phyloP scores from a whole-genome alignment of 768 basidiomycete genomes.

The Termitomyces sp. region DNA sequence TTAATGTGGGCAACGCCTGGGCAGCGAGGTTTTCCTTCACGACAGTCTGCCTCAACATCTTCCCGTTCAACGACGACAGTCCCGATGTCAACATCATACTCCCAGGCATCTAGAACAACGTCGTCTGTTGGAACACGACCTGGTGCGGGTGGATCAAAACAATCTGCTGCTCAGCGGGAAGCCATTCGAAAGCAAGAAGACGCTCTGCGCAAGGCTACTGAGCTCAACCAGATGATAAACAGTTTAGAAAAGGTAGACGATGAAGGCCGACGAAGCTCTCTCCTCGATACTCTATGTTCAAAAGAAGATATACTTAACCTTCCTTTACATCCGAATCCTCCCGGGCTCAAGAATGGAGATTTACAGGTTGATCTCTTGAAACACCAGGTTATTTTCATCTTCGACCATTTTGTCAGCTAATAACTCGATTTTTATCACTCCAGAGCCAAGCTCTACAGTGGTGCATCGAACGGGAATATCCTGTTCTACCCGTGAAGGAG shows the following conservation, averaged over 20 bases:
- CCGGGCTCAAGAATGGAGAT: conserved; percentile 60
- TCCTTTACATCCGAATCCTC: conserved; percentile 67
- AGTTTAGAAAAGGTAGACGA: conserved; percentile 75
- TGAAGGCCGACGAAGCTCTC: conserved; percentile 62
- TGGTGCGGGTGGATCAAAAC: conserved; percentile 11
- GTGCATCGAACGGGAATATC: conserved; percentile 81
- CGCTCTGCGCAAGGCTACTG: conserved; percentile 54
- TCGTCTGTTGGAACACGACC: conserved; percentile 15
- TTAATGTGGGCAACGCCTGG: conserved; percentile 74
- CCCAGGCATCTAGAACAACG: conserved; percentile 9
- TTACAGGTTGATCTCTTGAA: conserved; percentile 70
- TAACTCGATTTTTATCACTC: not conserved
- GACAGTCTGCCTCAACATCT: conserved; percentile 13
- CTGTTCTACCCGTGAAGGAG: conserved; percentile 60
- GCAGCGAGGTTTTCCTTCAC: conserved; percentile 49
- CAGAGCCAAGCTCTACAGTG: conserved; percentile 83
- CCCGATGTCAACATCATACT: not conserved
- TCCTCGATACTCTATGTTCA: conserved; percentile 66
- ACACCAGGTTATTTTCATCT: conserved; percentile 57
- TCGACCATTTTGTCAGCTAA: not conserved
- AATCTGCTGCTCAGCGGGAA: conserved; percentile 40
- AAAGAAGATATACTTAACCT: conserved; percentile 68
- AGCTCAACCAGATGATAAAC: conserved; percentile 60
- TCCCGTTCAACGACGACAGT: conserved; percentile 9
- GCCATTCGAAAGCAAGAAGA: conserved; percentile 44